Base-by-base conservation (phyloP, 2,329 filamentous ascomycete species). In the Mollisiaceae sp. region DNA sequence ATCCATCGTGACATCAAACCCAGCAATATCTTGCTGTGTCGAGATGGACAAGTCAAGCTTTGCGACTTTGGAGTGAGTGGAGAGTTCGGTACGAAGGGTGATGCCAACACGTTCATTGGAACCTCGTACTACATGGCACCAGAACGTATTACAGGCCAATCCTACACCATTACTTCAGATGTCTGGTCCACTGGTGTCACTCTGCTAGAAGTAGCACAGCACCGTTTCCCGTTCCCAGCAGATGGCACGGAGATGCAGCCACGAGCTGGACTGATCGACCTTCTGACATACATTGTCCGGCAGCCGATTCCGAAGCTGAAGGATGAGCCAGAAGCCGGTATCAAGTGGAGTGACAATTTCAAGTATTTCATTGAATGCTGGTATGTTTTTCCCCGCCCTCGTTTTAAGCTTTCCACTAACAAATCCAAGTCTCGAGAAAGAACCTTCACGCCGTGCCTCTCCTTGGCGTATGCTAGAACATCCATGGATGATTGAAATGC, bases 281-380 rank as follows among this genome's bases (percentile, higher is more conserved):
- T 99, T 12, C 83, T 99, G 67, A 99, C 95, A 14, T 99, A 98
- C 77, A 99, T 99, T 76, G 95, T 99, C 54, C 89, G 93, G 71
- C 95, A 99, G 78, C 90, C 92, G 3, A 97, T 98, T 66, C 95
- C 95, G 2, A 96, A 93, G 78, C 83, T 99, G 69, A 98, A 97
- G 79, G 95, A 99, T 72, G 95, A 99, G 79, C 92, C 92, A 0
- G 89, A 93, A 38, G 92, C 91, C 71, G 89, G 90, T 65, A 96
- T 99, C 71, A 90, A 90, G 76, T 99, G 95, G 95, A 97, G 92
- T 72, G 92, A 96, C 73, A 97, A 92, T 76, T 98, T 99, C 81
- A 99, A 99, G 79, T 97, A 97, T 78, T 99, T 99, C 74, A 97
- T 99, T 74, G 94, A 97, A 81, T 97, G 94, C 87, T 98, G 95